Evolutionary conservation across 805 yeast genomes (phyloP).

Genomic region (Ogataea kodamae): DNA sequence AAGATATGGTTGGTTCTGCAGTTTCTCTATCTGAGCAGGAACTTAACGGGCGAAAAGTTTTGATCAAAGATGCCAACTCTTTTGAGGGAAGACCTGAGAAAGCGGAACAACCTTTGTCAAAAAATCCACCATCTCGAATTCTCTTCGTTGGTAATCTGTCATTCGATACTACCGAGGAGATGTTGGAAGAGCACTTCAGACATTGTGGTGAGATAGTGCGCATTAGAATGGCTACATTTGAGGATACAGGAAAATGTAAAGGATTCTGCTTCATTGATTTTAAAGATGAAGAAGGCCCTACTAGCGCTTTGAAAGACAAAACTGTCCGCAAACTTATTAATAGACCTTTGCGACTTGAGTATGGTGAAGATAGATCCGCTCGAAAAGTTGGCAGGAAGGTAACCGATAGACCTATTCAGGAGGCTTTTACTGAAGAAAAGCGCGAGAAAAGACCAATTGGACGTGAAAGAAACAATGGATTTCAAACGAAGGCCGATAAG

Average conservation of each 20-base stretch:
- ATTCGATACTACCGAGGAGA: slow-evolving; percentile 83
- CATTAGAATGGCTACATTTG: slow-evolving; percentile 96
- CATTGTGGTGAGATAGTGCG: slow-evolving; percentile 85
- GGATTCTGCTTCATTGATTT: slow-evolving; percentile 95
- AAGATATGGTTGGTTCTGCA: slow-evolving; percentile 57
- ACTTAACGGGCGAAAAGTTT: slow-evolving; percentile 78
- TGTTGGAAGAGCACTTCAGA: slow-evolving; percentile 76
- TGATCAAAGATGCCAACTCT: slow-evolving; percentile 77
- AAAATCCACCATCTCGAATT: slow-evolving; percentile 85
- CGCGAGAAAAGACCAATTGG: slow-evolving; percentile 5
- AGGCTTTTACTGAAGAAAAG: slow-evolving; percentile 3
- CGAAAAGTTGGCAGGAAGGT: slow-evolving; percentile 25
- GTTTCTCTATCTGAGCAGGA: slow-evolving; percentile 65
- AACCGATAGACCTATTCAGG: slow-evolving; percentile 4
- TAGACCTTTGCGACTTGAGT: slow-evolving; percentile 80
- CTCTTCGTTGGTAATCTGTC: slow-evolving; percentile 91
- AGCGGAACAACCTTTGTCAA: slow-evolving; percentile 44
- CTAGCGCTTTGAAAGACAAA: slow-evolving; percentile 74
- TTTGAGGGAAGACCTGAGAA: slow-evolving; percentile 82
- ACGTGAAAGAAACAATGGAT: slow-evolving; percentile 24
- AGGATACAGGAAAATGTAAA: slow-evolving; percentile 93
- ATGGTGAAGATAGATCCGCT: slow-evolving; percentile 85
- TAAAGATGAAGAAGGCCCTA: slow-evolving; percentile 74
- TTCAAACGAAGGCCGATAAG: slow-evolving; percentile 25
- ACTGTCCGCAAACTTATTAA: slow-evolving; percentile 62